phyloP scores from a whole-genome alignment of 2,329 filamentous ascomycete species.

The Botrytis cinerea region DNA sequence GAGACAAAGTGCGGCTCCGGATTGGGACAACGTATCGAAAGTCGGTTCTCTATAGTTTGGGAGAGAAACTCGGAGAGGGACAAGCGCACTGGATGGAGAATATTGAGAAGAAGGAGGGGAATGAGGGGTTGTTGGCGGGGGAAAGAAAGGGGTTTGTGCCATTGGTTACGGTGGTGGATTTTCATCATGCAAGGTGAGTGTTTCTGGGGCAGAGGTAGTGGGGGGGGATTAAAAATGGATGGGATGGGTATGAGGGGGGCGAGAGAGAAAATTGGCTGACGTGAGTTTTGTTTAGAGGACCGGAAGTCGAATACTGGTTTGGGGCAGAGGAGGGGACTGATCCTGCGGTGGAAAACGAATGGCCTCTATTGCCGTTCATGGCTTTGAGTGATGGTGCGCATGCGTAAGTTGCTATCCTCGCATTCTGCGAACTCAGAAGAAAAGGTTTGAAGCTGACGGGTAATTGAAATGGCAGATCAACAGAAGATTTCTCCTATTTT shows the following conservation, averaged over 20 bases:
- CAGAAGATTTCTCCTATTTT: constrained; percentile 98
- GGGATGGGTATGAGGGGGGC: constrained; percentile 19
- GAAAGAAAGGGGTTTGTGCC: constrained; percentile 55
- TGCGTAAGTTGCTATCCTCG: constrained; percentile 58
- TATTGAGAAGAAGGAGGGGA: constrained; percentile 29
- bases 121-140: constrained; percentile 31
- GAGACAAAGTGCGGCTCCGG: constrained; percentile 16
- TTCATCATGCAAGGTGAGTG: constrained; percentile 69
- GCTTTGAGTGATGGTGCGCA: constrained; percentile 94
- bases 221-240: not conserved
- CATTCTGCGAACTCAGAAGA: not conserved
- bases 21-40: constrained; percentile 18
- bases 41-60: not conserved
- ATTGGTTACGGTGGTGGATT: constrained; percentile 78
- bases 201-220: not conserved
- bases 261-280: constrained; percentile 22
- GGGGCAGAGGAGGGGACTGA: constrained; percentile 73
- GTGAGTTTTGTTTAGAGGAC: constrained; percentile 55
- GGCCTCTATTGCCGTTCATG: constrained; percentile 93
- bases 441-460: constrained; percentile 17
- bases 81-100: constrained; percentile 21
- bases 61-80: not conserved
- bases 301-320: constrained; percentile 93
- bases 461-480: constrained; percentile 56
- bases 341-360: constrained; percentile 81